phyloP scores from a whole-genome alignment of 169 alveolate genomes.

The Amoebophrya sp. region DNA sequence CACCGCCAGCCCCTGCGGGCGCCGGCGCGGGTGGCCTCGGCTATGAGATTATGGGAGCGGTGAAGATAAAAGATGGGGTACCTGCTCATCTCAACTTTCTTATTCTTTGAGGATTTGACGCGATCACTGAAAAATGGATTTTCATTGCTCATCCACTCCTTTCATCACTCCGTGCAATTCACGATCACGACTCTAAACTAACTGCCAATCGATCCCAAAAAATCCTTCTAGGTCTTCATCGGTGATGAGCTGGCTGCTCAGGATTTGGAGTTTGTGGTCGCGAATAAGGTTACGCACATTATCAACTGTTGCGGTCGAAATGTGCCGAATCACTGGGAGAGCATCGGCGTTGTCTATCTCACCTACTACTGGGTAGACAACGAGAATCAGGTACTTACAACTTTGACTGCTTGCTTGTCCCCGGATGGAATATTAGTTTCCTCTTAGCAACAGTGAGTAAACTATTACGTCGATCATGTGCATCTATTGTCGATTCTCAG shows the following conservation, averaged over 20 bases:
- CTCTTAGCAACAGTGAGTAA: too few species aligned
- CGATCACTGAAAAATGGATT: too few species aligned
- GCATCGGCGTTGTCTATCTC: conserved; percentile 67
- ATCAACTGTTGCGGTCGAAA: conserved; percentile 73
- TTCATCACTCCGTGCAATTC: too few species aligned
- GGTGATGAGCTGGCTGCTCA: conserved; percentile 70
- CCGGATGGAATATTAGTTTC: neutral
- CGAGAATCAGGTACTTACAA: conserved; percentile 57
- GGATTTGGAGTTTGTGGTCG: conserved; percentile 65
- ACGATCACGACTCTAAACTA: too few species aligned
- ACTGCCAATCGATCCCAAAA: too few species aligned
- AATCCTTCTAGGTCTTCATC: too few species aligned
- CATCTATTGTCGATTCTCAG: too few species aligned
- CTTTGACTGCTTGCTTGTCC: neutral
- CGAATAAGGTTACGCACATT: conserved; percentile 74
- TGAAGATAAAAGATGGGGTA: conserved; percentile 72
- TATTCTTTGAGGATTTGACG: too few species aligned
- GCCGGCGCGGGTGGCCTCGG: neutral
- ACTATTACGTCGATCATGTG: too few species aligned
- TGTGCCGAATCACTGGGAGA: conserved; percentile 69
- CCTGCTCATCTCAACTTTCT: too few species aligned
- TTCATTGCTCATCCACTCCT: too few species aligned
- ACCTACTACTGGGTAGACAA: conserved; percentile 67
- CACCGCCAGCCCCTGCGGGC: neutral
- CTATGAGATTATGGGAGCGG: conserved; percentile 62